Evolutionary conservation across 2,329 filamentous ascomycete species (phyloP).

Genomic region (Diplodia scrobiculata): DNA sequence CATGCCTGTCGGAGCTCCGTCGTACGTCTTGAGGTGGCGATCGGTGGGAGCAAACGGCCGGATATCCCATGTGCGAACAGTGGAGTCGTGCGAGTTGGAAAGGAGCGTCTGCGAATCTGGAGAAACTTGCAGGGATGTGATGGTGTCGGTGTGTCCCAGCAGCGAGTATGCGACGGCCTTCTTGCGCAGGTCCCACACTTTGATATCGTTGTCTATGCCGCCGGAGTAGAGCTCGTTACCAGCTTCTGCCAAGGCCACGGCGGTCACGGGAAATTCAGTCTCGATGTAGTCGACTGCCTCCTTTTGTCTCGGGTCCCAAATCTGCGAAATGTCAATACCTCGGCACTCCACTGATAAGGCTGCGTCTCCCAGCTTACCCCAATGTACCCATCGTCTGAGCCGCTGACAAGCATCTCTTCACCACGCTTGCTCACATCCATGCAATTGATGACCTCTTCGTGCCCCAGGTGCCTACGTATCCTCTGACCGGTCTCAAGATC

Average conservation of each 20-base stretch:
- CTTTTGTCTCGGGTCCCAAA: constrained; percentile 94
- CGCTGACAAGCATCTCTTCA: constrained; percentile 86
- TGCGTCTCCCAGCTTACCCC: constrained; percentile 51
- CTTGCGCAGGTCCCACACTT: constrained; percentile 95
- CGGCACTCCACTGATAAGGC: background rate
- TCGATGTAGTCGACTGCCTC: constrained; percentile 83
- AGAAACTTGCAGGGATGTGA: constrained; percentile 88
- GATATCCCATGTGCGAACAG: constrained; percentile 93
- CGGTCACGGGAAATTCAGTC: constrained; percentile 89
- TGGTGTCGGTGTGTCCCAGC: constrained; percentile 85
- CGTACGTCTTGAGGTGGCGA: constrained; percentile 81
- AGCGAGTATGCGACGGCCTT: constrained; percentile 85
- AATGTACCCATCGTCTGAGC: constrained; percentile 89
- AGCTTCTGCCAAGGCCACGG: constrained; percentile 86
- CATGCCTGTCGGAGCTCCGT: constrained; percentile 82
- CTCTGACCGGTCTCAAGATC: constrained; percentile 88
- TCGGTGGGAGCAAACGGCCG: constrained; percentile 89
- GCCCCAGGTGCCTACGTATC: constrained; percentile 87
- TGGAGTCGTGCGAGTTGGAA: constrained; percentile 92
- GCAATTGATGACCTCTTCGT: constrained; percentile 94
- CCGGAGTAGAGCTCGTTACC: constrained; percentile 95
- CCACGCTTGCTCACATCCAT: constrained; percentile 86
- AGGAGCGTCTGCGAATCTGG: constrained; percentile 88
- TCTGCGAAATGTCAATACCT: constrained; percentile 45
- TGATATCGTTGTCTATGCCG: constrained; percentile 95